Evolutionary conservation across 2,329 filamentous ascomycete species (phyloP).

Genomic region (Sodiomyces alkalinus): DNA sequence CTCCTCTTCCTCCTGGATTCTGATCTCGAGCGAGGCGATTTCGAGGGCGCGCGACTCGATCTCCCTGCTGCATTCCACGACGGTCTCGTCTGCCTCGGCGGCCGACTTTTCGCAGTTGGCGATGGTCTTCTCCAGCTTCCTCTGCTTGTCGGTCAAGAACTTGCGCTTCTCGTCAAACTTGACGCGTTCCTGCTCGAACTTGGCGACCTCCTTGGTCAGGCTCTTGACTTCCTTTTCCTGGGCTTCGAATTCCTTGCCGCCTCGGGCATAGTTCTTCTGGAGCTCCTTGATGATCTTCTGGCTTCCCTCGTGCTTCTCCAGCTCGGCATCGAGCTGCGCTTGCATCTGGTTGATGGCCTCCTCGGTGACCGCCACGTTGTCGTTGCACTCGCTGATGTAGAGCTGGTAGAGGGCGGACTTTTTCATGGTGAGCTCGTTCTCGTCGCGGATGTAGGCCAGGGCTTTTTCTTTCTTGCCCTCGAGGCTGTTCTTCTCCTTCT

Average conservation of each 20-base stretch:
- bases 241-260: constrained; percentile 67
- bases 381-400: constrained; percentile 72
- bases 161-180: constrained; percentile 98
- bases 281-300: constrained; percentile 83
- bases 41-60: constrained; percentile 64
- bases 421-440: constrained; percentile 83
- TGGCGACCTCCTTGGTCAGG: constrained; percentile 73
- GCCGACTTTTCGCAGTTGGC: constrained; percentile 59
- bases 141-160: constrained; percentile 78
- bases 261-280: constrained; percentile 69
- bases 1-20: constrained; percentile 63
- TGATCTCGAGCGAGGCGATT: constrained; percentile 59
- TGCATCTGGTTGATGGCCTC: constrained; percentile 90
- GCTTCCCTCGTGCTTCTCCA: constrained; percentile 82
- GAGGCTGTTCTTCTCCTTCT: constrained; percentile 85
- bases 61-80: constrained; percentile 63
- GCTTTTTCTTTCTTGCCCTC: constrained; percentile 97
- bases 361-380: constrained; percentile 77
- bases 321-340: constrained; percentile 66
- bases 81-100: constrained; percentile 60
- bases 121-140: constrained; percentile 86
- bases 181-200: constrained; percentile 90
- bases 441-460: constrained; percentile 72
- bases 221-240: constrained; percentile 71
- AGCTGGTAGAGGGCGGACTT: constrained; percentile 88